Evolutionary conservation across 768 basidiomycete genomes (phyloP), one percentile per base, ranked within the genome.

Genomic region (Russula ochroleuca): DNA sequence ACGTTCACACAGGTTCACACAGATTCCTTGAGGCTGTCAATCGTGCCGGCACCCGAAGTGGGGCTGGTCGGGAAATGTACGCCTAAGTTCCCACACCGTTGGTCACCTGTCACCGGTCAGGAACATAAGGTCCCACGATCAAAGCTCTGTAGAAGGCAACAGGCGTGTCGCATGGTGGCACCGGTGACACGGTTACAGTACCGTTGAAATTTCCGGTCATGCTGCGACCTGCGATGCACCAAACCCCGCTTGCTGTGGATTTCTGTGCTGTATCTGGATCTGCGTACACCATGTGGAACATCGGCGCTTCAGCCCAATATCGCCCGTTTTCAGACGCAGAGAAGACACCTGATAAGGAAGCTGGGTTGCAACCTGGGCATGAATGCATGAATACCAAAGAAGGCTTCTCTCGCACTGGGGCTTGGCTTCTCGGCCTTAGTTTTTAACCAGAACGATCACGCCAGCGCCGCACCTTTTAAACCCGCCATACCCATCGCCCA

Each of bases 331-430:
- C 9, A 21, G 45, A 48, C 31, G 45, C 11, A 1, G 35, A 53
- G 45, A 43, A 38, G 37, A n/a, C 40, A 7, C 59, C 48, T 2
- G 38, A 50, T 49, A 23, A 25, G 63, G 53, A 60, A 48, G 31
- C 45, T 21, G n/a, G 19, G 10, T 45, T 45, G 43, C 43, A 45
- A n/a, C n/a, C 19, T n/a, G n/a, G 0, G n/a, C 3, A 40, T 5
- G 19, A 2, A 37, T 2, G 21, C 15, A 52, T 52, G 49, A 47
- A 63, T 63, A 38, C 43, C 57, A 59, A 63, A 53, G 57, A 45
- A 59, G 51, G 6, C 8, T 19, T 48, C 43, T 35, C 51, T 33
- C 33, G 19, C 50, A 23, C 23, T 48, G 23, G 2, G 37, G 17
- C 47, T 11, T n/a, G 19, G 1, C 8, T 28, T 38, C 19, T 43